Conservation (phyloP, 192 early-diverging fungal genomes). For the Umbelopsis vinacea region DNA sequence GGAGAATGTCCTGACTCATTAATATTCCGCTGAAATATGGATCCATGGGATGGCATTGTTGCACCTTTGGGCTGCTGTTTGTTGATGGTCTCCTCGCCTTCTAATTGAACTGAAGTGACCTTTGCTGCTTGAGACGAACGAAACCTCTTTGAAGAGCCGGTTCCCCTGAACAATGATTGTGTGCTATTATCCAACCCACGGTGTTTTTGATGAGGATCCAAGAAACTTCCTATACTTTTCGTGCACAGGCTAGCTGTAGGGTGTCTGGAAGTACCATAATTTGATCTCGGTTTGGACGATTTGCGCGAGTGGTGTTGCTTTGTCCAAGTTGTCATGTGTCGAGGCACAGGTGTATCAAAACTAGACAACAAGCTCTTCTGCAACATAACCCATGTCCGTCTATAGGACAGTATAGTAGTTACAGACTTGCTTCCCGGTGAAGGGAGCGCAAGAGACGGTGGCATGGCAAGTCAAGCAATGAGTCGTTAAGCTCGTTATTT, state of each 20-base stretch:
- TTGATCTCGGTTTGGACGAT: not conserved
- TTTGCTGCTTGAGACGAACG: slow-evolving; percentile 8
- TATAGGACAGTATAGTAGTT: slow-evolving; percentile 22
- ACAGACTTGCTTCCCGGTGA: slow-evolving; percentile 22
- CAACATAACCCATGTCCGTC: slow-evolving; percentile 23
- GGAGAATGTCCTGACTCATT: not conserved
- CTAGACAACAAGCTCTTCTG: slow-evolving; percentile 16
- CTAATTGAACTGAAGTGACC: not conserved
- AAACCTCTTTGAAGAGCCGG: not conserved
- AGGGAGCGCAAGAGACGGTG: slow-evolving; percentile 21
- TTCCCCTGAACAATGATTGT: not conserved
- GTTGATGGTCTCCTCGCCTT: not conserved
- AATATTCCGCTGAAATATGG: not conserved
- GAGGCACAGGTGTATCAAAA: slow-evolving; percentile 9
- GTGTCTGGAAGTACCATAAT: not conserved
- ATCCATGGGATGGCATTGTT: not conserved
- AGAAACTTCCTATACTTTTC: not conserved
- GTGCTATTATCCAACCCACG: not conserved
- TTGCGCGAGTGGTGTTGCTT: slow-evolving; percentile 6
- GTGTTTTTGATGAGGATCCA: not conserved
- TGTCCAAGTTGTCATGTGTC: slow-evolving; percentile 6
- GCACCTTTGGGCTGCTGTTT: not conserved
- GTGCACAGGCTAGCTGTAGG: not conserved
- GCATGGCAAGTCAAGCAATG: slow-evolving; percentile 17
- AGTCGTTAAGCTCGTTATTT: slow-evolving; percentile 16